phyloP scores from a whole-genome alignment of 2,329 filamentous ascomycete species.

The Hypoxylon sp. region DNA sequence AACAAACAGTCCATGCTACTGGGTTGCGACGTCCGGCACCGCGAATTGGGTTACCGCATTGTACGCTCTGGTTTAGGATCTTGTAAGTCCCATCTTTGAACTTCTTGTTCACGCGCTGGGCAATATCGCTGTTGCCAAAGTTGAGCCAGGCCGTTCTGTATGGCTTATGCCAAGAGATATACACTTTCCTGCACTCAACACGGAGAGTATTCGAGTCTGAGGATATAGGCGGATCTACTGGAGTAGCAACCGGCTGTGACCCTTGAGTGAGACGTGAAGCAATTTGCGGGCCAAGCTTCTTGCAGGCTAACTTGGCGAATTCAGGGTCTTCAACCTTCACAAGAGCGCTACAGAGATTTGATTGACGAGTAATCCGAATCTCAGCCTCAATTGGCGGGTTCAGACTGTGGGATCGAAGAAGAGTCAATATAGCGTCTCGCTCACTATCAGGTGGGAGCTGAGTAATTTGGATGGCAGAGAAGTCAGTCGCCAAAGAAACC shows the following conservation, averaged over 20 bases:
- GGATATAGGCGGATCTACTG: slow-evolving; percentile 41
- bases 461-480: slow-evolving; percentile 56
- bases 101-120: slow-evolving; percentile 40
- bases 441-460: slow-evolving; percentile 49
- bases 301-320: slow-evolving; percentile 47
- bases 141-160: slow-evolving; percentile 51
- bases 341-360: slow-evolving; percentile 41
- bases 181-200: slow-evolving; percentile 56
- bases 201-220: slow-evolving; percentile 49
- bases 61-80: slow-evolving; percentile 44
- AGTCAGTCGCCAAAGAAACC: slow-evolving; percentile 56
- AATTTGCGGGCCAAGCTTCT: slow-evolving; percentile 27
- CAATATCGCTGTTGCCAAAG: slow-evolving; percentile 47
- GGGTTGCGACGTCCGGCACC: slow-evolving; percentile 12
- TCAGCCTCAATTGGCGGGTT: slow-evolving; percentile 10
- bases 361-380: slow-evolving; percentile 36
- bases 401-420: slow-evolving; percentile 46
- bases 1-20: slow-evolving; percentile 47
- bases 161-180: slow-evolving; percentile 57
- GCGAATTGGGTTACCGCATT: slow-evolving; percentile 18
- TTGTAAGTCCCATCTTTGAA: slow-evolving; percentile 49
- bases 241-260: slow-evolving; percentile 27
- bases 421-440: slow-evolving; percentile 29
- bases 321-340: slow-evolving; percentile 49
- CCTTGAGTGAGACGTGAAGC: neutral